Base-by-base conservation (phyloP, 129 eudicot species). In the Tanacetum coccineum region DNA sequence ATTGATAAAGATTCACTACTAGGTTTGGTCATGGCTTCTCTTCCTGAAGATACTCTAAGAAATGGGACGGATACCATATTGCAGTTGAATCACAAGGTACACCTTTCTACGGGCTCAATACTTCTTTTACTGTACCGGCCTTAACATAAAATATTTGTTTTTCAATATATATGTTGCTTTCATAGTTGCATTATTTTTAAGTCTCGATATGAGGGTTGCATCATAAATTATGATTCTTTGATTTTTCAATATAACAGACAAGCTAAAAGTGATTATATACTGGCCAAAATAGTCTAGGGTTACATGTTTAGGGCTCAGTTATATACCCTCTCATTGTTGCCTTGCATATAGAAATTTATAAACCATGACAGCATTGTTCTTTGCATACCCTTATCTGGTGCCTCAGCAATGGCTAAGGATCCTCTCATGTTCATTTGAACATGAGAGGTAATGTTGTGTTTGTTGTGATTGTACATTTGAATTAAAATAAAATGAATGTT, bases 21-120 rank as follows among this genome's bases (percentile, higher is more conserved):
- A 70, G 80, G 83, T 75, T 74, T 92, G 73, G 98, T 87, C 51
- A 22, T 92, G 50, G 86, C 89, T 21, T 88, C 96, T 18, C 85
- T 92, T 84, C 98, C 98, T 25, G 91, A 92, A 79, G 98, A 92
- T 49, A 86, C 91, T n/a, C 77, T 79, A 55, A 75, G 59, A 64
- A 67, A 74, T 76, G 98, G 96, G 54, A 81, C 95, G 0, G 87
- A 86, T 70, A 86, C 85, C 59, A 66, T 80, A 49, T 70, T 90
- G 77, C 89, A 92, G 67, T 81, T 92, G 70, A 92, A 83, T 76
- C 85, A 80, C 44, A 92, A 92, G 98, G 98, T 71, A 76, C 75
- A 83, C 68, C 71, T 8, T 76, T 47, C 54, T 28, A 14, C 4
- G 46, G 14, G 49, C 26, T 65, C 15, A 5, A 15, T 32, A 62